phyloP scores from a whole-genome alignment of 2,329 filamentous ascomycete genomes.

The Cytospora chrysosperma region DNA sequence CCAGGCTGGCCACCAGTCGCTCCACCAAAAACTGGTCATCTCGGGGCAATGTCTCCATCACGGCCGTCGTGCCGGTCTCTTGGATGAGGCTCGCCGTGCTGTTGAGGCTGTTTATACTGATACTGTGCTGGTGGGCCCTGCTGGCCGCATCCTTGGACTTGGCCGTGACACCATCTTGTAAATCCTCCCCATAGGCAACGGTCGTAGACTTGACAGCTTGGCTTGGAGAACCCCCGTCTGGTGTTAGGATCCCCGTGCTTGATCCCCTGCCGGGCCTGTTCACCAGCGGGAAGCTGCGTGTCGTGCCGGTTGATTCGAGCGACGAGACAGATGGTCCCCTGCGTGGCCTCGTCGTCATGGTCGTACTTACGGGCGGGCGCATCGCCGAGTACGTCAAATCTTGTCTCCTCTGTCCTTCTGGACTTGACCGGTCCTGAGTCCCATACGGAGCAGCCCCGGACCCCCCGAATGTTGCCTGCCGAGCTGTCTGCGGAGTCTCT shows the following conservation, averaged over 20 bases:
- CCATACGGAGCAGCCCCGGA: constrained; percentile 5
- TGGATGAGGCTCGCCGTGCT: constrained; percentile 23
- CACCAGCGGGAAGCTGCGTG: constrained; percentile 61
- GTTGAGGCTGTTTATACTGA: constrained; percentile 26
- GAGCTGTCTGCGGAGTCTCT: constrained; percentile 34
- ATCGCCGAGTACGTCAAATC: constrained; percentile 35
- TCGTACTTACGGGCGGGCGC: constrained; percentile 44
- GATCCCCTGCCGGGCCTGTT: constrained; percentile 47
- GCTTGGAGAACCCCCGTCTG: constrained; percentile 48
- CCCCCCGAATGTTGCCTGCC: constrained; percentile 28
- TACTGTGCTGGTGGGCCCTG: constrained; percentile 20
- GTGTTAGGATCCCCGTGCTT: constrained; percentile 46
- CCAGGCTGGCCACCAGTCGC: constrained; percentile 57
- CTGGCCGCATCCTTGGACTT: neutral
- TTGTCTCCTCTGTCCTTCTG: constrained; percentile 28
- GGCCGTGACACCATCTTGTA: constrained; percentile 16
- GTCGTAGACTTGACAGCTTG: constrained; percentile 46
- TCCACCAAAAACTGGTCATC: constrained; percentile 63
- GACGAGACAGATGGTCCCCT: constrained; percentile 55
- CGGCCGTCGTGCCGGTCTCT: constrained; percentile 32
- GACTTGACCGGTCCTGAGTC: constrained; percentile 19
- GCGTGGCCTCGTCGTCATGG: constrained; percentile 41
- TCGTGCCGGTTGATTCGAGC: constrained; percentile 57
- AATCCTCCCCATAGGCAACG: constrained; percentile 38
- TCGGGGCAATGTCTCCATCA: constrained; percentile 47